These are phyloP conservation scores for Elongisporangium anandrum DNA, from an alignment of 352 stramenopile species.

Conservation along the genomic window DNA sequence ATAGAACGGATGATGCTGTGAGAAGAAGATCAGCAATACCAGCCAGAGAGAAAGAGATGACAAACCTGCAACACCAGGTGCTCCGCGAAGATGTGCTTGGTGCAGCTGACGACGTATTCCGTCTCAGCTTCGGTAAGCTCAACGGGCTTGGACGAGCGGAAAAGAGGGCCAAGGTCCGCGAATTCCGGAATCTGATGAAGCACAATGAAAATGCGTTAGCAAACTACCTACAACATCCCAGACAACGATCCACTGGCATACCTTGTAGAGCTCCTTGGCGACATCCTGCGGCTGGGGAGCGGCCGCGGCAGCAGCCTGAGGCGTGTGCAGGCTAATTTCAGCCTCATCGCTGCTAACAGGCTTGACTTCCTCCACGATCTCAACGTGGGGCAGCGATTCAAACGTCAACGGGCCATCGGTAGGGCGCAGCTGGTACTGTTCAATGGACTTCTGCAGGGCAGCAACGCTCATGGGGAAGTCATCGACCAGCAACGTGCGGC, in stretches of 20 bases:
- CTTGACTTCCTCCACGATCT: conserved; percentile 50
- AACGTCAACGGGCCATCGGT: conserved; percentile 78
- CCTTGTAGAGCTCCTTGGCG: conserved; percentile 93
- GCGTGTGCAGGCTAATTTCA: conserved; percentile 21
- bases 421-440: conserved; percentile 81
- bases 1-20: conserved; percentile 3
- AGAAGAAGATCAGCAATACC: not conserved
- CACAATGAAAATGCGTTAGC: conserved; percentile 2
- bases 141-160: conserved; percentile 89
- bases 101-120: conserved; percentile 96
- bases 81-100: conserved; percentile 96
- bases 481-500: conserved; percentile 55
- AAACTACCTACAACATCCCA: not conserved
- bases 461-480: conserved; percentile 74
- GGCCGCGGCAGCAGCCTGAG: conserved; percentile 15
- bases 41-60: conserved; percentile 3
- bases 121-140: conserved; percentile 96
- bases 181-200: conserved; percentile 91
- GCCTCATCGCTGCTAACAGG: conserved; percentile 24
- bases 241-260: conserved; percentile 13
- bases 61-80: conserved; percentile 91
- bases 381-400: conserved; percentile 77
- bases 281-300: conserved; percentile 59
- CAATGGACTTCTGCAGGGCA: conserved; percentile 82
- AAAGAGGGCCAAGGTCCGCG: conserved; percentile 90